Evolutionary conservation across 495 filamentous ascomycete genomes (phyloP).

Genomic region (Pseudoneurospora amorphoporcata): DNA sequence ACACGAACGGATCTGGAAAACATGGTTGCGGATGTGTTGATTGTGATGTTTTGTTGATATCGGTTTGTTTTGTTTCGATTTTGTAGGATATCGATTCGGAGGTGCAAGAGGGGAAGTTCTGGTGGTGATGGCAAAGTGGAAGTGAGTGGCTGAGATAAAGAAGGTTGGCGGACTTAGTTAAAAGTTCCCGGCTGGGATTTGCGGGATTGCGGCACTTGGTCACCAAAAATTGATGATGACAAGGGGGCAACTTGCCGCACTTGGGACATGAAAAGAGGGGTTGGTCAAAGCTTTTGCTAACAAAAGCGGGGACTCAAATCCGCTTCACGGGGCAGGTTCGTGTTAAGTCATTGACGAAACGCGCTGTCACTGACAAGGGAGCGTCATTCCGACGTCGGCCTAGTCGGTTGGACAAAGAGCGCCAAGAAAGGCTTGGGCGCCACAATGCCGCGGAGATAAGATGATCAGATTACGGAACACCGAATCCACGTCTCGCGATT

Average conservation of each 20-base stretch:
- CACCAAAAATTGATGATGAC: slow-evolving; percentile 13
- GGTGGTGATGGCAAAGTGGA: not conserved
- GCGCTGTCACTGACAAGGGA: not conserved
- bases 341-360: slow-evolving; percentile 7
- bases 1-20: slow-evolving; percentile 26
- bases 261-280: not conserved
- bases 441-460: slow-evolving; percentile 24
- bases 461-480: slow-evolving; percentile 25
- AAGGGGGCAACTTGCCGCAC: slow-evolving; percentile 19
- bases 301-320: slow-evolving; percentile 1
- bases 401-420: not conserved
- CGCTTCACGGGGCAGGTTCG: not conserved
- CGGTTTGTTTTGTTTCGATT: not conserved
- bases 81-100: not conserved
- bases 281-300: slow-evolving; percentile 14
- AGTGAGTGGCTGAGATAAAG: not conserved
- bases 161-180: slow-evolving; percentile 5
- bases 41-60: not conserved
- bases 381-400: slow-evolving; percentile 25
- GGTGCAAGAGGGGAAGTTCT: not conserved
- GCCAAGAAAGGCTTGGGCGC: not conserved
- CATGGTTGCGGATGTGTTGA: slow-evolving; percentile 15
- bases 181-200: slow-evolving; percentile 7
- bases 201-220: slow-evolving; percentile 19
- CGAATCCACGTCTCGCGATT: not conserved